phyloP scores from a whole-genome alignment of 176 grass and related monocot species.

The Dendrocalamus sinicus region DNA sequence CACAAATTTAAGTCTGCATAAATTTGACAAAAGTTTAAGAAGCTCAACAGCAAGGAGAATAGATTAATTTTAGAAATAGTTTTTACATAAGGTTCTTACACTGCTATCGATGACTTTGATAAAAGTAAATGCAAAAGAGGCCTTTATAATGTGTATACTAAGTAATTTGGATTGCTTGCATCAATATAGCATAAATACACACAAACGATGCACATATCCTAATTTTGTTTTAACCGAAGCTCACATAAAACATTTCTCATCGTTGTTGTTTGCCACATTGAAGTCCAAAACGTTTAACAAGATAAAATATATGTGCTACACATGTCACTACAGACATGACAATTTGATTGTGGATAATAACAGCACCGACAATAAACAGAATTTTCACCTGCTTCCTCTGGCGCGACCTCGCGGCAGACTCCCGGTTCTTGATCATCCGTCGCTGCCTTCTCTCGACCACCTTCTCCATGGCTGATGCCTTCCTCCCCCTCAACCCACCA shows the following conservation, averaged over 20 bases:
- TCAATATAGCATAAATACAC: conserved; percentile 2
- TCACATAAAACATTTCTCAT: background rate
- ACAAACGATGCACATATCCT: background rate
- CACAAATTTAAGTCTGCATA: conserved; percentile 1
- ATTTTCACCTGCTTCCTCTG: conserved; percentile 80
- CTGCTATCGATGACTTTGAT: background rate
- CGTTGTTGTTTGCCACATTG: background rate
- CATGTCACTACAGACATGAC: conserved; percentile 8
- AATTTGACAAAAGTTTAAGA: background rate
- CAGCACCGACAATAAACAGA: background rate
- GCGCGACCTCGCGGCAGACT: conserved; percentile 80
- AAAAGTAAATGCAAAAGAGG: background rate
- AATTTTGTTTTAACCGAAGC: background rate
- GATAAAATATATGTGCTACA: background rate
- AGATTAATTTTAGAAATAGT: background rate
- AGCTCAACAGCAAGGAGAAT: background rate
- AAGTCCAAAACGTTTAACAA: background rate
- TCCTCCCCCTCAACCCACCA: conserved; percentile 67
- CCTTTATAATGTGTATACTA: background rate
- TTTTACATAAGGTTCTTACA: background rate
- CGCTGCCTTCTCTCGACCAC: conserved; percentile 78
- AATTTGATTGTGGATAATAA: background rate
- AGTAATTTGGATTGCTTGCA: background rate
- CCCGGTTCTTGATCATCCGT: conserved; percentile 93
- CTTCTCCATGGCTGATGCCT: conserved; percentile 65